Percentiles rank a stretch among this genome's conserved stretches.
These are phyloP conservation scores for Saccharomycopsis olivae DNA, from an alignment of 805 yeast species.

Conservation along the genomic window DNA sequence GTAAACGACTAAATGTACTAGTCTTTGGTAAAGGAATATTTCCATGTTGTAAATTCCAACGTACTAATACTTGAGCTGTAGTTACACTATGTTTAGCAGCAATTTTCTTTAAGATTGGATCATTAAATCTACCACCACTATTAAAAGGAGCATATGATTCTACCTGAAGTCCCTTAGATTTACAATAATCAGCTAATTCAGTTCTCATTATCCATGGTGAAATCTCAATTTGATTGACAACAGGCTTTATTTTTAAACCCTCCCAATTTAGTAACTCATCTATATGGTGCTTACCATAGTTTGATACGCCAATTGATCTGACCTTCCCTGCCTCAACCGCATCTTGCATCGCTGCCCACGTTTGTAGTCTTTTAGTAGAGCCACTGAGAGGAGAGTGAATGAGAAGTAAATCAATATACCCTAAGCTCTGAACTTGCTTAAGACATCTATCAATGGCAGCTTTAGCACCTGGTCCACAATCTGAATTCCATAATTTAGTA, in stretches of 20 bases:
- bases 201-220: conserved; percentile 74
- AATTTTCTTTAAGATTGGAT: conserved; percentile 40
- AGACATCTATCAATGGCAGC: conserved; percentile 48
- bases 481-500: conserved; percentile 64
- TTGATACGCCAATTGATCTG: conserved; percentile 69
- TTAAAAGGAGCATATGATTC: conserved; percentile 79
- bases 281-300: conserved; percentile 51
- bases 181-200: conserved; percentile 52
- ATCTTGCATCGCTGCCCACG: conserved; percentile 70
- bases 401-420: conserved; percentile 63
- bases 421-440: conserved; percentile 38
- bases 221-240: conserved; percentile 72
- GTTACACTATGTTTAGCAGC: conserved; percentile 39
- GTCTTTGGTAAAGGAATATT: conserved; percentile 66
- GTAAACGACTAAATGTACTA: conserved; percentile 38
- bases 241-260: conserved; percentile 46
- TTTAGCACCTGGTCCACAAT: conserved; percentile 47
- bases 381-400: conserved; percentile 56
- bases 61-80: conserved; percentile 52
- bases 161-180: conserved; percentile 41
- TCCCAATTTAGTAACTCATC: conserved; percentile 52
- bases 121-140: conserved; percentile 47
- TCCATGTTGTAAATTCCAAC: conserved; percentile 69
- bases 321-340: conserved; percentile 48
- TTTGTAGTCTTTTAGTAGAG: conserved; percentile 38